Evolutionary conservation across 2,329 filamentous ascomycete genomes (phyloP), one percentile per base, ranked within the genome.

Genomic region (Aspergillus brasiliensis): DNA sequence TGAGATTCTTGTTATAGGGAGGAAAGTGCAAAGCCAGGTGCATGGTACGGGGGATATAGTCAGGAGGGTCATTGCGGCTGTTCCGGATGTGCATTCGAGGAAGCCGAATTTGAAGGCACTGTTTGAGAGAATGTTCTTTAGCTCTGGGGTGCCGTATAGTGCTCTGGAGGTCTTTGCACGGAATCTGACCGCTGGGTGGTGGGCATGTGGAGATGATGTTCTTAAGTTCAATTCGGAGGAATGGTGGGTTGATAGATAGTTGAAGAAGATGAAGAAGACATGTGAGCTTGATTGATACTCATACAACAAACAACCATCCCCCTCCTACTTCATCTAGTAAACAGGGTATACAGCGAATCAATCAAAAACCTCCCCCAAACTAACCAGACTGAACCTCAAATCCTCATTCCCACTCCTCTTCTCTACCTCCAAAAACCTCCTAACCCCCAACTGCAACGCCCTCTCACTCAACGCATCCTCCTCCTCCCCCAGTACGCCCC

Each of bases 391-490:
- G 73, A 89, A 89, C 63, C 86, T 79, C 74, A 88, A 69, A 73
- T 81, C 79, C 7, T 73, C 74, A 60, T 87, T 84, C 11, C 84
- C 85, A 4, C 81, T 84, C 51, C 80, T 80, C 17, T 79, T 75
- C 71, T 88, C 86, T 25, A 82, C 79, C 73, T 82, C 83, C 71
- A 89, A 75, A 61, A 89, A 88, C 56, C 79, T 80, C 65, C 83
- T 78, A 1, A 88, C 83, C 2, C 93, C 92, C 69, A 92, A 75
- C 31, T 87, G 82, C 69, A 97, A 77, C 8, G 91, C 93, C 75
- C 85, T 88, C 58, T 89, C 83, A 73, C 91, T 92, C 67, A 93
- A 74, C 56, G 91, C 86, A 75, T 94, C 90, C 74, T 92, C 90
- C 38, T 82, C 81, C 1, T 77, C 76, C 0, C 69, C 80, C 55